Percentiles rank a stretch among this genome's conserved stretches.
These are phyloP conservation scores for Paraconiothyrium brasiliense DNA, from an alignment of 2,329 filamentous ascomycete genomes.

Conservation along the genomic window DNA sequence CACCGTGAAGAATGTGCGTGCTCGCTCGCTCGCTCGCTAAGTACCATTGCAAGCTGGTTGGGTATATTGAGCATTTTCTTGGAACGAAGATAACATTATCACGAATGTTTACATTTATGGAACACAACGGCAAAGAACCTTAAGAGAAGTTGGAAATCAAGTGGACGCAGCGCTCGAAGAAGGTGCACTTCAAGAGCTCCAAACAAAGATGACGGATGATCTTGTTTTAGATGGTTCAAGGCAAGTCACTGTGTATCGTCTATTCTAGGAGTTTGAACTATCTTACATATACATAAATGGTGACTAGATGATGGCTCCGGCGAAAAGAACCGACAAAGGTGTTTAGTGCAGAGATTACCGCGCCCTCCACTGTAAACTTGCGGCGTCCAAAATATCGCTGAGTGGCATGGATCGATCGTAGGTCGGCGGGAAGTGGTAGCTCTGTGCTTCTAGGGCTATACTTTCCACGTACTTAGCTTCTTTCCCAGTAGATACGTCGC, in stretches of 20 bases:
- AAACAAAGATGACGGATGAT: background rate
- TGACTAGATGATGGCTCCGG: too few relatives aligned
- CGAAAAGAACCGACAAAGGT: too few relatives aligned
- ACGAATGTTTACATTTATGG: conserved; percentile 15
- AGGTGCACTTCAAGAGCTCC: conserved; percentile 16
- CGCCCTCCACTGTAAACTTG: too few relatives aligned
- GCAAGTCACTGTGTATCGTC: background rate
- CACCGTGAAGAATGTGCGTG: conserved; percentile 16
- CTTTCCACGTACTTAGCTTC: conserved; percentile 13
- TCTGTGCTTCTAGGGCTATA: background rate
- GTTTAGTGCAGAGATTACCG: too few relatives aligned
- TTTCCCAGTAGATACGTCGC: conserved; percentile 2
- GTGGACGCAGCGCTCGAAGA: conserved; percentile 17
- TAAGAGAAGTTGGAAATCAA: conserved; percentile 18
- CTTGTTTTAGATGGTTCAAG: background rate
- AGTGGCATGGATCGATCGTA: too few relatives aligned
- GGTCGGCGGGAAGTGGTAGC: background rate
- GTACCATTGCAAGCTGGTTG: conserved; percentile 14
- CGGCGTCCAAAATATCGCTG: too few relatives aligned
- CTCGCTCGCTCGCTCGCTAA: conserved; percentile 2
- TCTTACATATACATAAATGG: background rate
- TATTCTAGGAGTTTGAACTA: background rate
- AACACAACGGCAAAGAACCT: conserved; percentile 17
- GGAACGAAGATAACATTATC: conserved; percentile 11
- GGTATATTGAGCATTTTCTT: conserved; percentile 11